Conservation (phyloP, 257 asterid genomes). For the Avicennia marina region DNA sequence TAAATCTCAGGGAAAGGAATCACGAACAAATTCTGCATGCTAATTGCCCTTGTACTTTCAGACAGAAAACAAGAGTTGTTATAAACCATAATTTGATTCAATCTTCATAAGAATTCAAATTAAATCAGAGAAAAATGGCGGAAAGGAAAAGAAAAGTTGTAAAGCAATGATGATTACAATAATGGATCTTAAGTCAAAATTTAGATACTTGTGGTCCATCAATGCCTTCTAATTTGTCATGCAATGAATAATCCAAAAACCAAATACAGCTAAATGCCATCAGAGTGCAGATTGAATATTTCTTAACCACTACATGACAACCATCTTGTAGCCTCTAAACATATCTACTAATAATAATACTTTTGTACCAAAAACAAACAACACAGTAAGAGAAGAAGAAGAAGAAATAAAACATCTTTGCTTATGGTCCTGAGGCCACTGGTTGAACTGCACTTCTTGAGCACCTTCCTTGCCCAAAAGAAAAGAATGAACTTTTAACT, state of each 20-base stretch:
- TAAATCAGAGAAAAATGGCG: slow-evolving; percentile 12
- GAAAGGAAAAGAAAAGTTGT: slow-evolving; percentile 22
- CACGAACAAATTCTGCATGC: not conserved
- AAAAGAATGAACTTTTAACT: slow-evolving; percentile 62
- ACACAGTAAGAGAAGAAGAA: not conserved
- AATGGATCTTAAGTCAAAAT: slow-evolving; percentile 35
- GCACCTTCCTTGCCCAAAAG: slow-evolving; percentile 67
- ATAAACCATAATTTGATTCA: slow-evolving; percentile 17
- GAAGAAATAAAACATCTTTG: not conserved
- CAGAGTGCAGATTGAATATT: slow-evolving; percentile 16
- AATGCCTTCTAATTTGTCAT: slow-evolving; percentile 28
- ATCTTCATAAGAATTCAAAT: slow-evolving; percentile 17
- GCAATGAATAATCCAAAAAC: slow-evolving; percentile 23
- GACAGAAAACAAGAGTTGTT: not conserved
- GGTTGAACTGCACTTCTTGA: slow-evolving; percentile 78
- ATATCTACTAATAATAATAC: slow-evolving; percentile 15
- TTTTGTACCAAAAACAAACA: slow-evolving; percentile 20
- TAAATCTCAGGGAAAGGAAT: not conserved
- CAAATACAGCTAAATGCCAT: slow-evolving; percentile 24
- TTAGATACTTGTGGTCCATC: slow-evolving; percentile 39
- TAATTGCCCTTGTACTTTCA: not conserved
- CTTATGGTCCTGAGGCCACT: slow-evolving; percentile 35
- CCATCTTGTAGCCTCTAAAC: slow-evolving; percentile 3
- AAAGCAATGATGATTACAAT: slow-evolving; percentile 53
- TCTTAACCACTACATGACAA: slow-evolving; percentile 10